phyloP scores from a whole-genome alignment of 192 early-diverging fungal genomes.

The Pilaira anomala region DNA sequence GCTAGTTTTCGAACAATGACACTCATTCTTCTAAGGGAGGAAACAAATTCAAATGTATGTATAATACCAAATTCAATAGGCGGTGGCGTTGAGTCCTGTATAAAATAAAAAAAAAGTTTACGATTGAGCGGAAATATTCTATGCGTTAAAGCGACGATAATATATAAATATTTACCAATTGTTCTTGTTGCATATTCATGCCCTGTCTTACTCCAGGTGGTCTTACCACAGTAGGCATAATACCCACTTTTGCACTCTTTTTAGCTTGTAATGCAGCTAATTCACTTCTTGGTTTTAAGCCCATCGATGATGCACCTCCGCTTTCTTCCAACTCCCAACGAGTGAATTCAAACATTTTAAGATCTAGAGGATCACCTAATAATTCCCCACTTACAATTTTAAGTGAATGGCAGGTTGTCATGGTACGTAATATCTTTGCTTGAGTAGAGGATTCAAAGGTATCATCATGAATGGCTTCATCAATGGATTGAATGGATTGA shows the following conservation, averaged over 20 bases:
- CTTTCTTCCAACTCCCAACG: slow-evolving; percentile 92
- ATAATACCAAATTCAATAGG: slow-evolving; percentile 75
- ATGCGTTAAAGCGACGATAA: neutral
- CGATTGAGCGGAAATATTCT: neutral
- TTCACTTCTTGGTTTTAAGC: slow-evolving; percentile 25
- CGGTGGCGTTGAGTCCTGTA: slow-evolving; percentile 12
- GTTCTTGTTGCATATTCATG: neutral
- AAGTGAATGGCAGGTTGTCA: slow-evolving; percentile 81
- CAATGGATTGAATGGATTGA: neutral
- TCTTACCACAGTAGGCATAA: slow-evolving; percentile 82
- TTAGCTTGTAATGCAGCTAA: slow-evolving; percentile 10
- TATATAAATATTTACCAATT: neutral
- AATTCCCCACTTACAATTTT: slow-evolving; percentile 87
- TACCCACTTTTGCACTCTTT: slow-evolving; percentile 37
- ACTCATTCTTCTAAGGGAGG: slow-evolving; percentile 84
- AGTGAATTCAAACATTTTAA: slow-evolving; percentile 98
- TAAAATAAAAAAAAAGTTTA: neutral
- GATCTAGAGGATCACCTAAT: slow-evolving; percentile 94
- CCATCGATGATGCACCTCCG: slow-evolving; percentile 39
- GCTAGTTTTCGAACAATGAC: slow-evolving; percentile 80
- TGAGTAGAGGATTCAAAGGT: slow-evolving; percentile 2
- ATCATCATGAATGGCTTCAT: slow-evolving; percentile 12
- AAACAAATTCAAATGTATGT: slow-evolving; percentile 91
- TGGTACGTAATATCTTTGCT: slow-evolving; percentile 52
- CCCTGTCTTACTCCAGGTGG: slow-evolving; percentile 67